A percentile compares a stretch with the other conserved stretches of the same genome.
Evolutionary conservation across 805 yeast species (phyloP).

Genomic region (Cyberlindnera meyerae): DNA sequence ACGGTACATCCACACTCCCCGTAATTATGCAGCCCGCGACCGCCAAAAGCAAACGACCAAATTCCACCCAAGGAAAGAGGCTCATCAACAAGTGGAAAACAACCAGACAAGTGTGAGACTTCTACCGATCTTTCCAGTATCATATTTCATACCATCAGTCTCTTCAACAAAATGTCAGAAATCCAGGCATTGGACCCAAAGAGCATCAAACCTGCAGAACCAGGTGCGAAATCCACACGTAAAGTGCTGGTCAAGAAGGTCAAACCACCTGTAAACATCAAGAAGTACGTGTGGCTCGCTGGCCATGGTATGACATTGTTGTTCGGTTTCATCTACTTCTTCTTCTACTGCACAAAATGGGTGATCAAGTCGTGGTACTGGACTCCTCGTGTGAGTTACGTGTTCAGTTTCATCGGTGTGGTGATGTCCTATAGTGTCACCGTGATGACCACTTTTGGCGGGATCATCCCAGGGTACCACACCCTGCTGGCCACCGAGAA

Average conservation of each 20-base stretch:
- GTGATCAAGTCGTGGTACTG: conserved; percentile 30
- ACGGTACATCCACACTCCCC: no score
- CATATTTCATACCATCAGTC: no score
- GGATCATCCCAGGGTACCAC: conserved; percentile 54
- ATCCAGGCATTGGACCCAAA: conserved; percentile 12
- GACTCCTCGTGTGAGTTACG: conserved; percentile 48
- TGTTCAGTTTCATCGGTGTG: conserved; percentile 54
- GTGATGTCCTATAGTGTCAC: conserved; percentile 48
- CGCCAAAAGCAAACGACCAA: no score
- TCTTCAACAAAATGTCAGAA: no score
- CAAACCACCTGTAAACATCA: conserved; percentile 33
- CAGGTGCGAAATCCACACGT: conserved; percentile 24
- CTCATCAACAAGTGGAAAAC: no score
- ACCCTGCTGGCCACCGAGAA: conserved; percentile 68
- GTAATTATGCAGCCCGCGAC: no score
- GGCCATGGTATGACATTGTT: conserved; percentile 47
- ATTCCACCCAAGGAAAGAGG: no score
- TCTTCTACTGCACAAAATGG: conserved; percentile 28
- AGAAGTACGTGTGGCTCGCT: conserved; percentile 48
- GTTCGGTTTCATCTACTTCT: conserved; percentile 37
- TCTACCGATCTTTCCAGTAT: no score
- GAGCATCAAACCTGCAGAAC: conserved; percentile 14
- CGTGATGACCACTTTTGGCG: conserved; percentile 53
- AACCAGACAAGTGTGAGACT: no score
- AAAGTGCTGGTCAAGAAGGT: conserved; percentile 33